Evolutionary conservation across 805 yeast genomes (phyloP).

Genomic region (Peterozyma toletana): DNA sequence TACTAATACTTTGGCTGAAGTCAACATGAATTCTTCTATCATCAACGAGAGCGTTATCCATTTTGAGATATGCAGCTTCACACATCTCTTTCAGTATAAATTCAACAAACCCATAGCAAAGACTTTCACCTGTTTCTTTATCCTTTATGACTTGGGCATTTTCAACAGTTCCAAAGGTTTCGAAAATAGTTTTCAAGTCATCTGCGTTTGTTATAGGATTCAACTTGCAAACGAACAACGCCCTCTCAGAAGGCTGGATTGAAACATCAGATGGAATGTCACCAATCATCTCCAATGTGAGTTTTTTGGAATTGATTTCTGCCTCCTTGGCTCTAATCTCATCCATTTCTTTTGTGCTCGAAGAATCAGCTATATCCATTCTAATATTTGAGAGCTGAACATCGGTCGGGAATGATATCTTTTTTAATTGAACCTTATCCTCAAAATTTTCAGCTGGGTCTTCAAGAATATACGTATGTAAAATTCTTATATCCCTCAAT

Average conservation of each 20-base stretch:
- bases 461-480: constrained; percentile 40
- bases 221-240: constrained; percentile 55
- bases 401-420: no score
- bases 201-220: constrained; percentile 55
- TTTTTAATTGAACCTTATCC: neutral
- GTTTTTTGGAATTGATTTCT: constrained; percentile 43
- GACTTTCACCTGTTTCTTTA: constrained; percentile 35
- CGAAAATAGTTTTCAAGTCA: constrained; percentile 48
- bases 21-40: constrained; percentile 61
- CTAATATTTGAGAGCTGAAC: no score
- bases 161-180: constrained; percentile 50
- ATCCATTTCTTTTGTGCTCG: constrained; percentile 15
- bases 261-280: constrained; percentile 41
- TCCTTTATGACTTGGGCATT: constrained; percentile 48
- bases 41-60: constrained; percentile 58
- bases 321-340: constrained; percentile 23
- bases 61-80: constrained; percentile 54
- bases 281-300: constrained; percentile 57
- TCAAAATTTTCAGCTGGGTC: constrained; percentile 29
- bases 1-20: constrained; percentile 49
- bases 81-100: constrained; percentile 39
- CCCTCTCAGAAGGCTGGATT: constrained; percentile 53
- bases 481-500: constrained; percentile 41
- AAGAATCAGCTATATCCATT: constrained; percentile 10
- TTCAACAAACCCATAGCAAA: constrained; percentile 62